Evolutionary conservation across 2,329 filamentous ascomycete genomes (phyloP).

Genomic region (Colletotrichum sidae): DNA sequence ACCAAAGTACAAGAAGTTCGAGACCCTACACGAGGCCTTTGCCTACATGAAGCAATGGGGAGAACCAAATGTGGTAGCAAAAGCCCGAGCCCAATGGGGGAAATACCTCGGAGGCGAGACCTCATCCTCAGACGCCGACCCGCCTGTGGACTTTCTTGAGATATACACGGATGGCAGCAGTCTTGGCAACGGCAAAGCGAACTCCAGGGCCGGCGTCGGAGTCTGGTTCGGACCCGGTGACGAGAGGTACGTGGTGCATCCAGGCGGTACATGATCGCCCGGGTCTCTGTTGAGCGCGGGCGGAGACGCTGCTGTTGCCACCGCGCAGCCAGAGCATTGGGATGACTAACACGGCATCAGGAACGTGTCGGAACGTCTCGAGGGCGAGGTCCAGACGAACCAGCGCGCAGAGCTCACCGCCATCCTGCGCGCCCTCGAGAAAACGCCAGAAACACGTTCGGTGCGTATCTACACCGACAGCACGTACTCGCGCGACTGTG

Average conservation of each 20-base stretch:
- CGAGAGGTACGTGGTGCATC: constrained; percentile 54
- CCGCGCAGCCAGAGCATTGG: no score
- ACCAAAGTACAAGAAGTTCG: constrained; percentile 77
- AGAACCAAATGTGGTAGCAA: constrained; percentile 55
- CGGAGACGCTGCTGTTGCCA: background rate
- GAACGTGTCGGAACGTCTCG: constrained; percentile 80
- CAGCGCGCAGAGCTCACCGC: constrained; percentile 96
- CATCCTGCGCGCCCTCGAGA: constrained; percentile 84
- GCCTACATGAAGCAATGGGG: constrained; percentile 73
- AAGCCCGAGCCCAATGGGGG: constrained; percentile 51
- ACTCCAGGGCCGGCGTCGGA: constrained; percentile 70
- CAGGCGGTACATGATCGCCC: background rate
- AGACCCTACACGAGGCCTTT: constrained; percentile 78
- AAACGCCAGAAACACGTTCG: constrained; percentile 73
- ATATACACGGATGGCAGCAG: constrained; percentile 75
- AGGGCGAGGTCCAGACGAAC: constrained; percentile 85
- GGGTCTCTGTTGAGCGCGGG: background rate
- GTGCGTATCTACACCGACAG: constrained; percentile 90
- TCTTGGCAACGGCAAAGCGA: constrained; percentile 66
- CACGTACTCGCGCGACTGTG: constrained; percentile 89
- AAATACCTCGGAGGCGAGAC: background rate
- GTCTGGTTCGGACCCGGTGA: constrained; percentile 72
- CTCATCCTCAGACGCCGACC: constrained; percentile 40
- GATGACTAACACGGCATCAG: constrained; percentile 43
- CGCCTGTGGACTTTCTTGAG: constrained; percentile 45